Evolutionary conservation across 805 yeast species (phyloP), one percentile per base, ranked within the genome.

Genomic region (Lipomyces mesembrius): DNA sequence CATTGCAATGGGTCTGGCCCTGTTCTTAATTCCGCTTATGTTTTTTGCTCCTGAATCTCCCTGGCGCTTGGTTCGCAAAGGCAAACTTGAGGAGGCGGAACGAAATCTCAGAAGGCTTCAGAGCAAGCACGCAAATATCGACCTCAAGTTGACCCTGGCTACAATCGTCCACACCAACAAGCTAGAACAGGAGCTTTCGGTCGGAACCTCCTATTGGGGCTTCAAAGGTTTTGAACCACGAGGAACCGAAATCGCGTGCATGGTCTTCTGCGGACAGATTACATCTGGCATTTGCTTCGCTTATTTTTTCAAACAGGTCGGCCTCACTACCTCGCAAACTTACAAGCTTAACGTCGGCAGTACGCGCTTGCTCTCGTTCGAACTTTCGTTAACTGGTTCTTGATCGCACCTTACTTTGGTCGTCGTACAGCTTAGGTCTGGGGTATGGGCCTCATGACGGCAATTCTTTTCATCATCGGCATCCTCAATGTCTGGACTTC

Each of bases 1-100:
- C 85, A 3, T 65, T 86, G 9, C 90, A 86, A 76, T 86, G 89
- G 88, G 75, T 80, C 7, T 86, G 87, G 88, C 83, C 87, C 11
- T 74, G 80, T 72, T 79, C 25, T 25, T 65, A 27, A 74, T 80
- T 11, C 85, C 86, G 43, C 73, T 85, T 32, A 71, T 81, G 35
- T 74, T 83, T 4, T 84, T 86, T 56, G 88, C 88, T 12, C 77
- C 77, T 12, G 69, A 66, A 35, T 56, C 69, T 6, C 69, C 69
- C 2, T 66, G 69, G 69, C 49, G 37, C 32, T 37, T 65, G n/a
- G 69, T 66, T 9, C 60, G 70, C 7, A 14, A n/a, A 20, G 64
- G 54, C 20, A 17, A 32, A 8, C 55, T 39, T 1, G 69, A 59
- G 9, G 59, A 58, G 17, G 70, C 69, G 2, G 35, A 52, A 35